Evolutionary conservation across 2,329 filamentous ascomycete genomes (phyloP).

Genomic region (Emergomyces pasteurianus): DNA sequence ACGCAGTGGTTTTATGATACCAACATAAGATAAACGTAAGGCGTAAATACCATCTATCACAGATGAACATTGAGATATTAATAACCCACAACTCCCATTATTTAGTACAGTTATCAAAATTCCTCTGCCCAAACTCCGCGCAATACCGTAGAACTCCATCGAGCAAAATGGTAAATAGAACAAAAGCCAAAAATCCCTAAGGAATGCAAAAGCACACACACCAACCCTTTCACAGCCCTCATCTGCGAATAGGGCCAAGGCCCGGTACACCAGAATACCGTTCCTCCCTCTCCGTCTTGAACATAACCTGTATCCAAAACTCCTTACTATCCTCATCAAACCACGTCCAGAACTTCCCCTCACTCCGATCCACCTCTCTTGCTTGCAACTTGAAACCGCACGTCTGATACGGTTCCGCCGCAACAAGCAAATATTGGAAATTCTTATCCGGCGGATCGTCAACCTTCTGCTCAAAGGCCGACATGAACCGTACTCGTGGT

Average conservation of each 20-base stretch:
- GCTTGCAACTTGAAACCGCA: conserved; percentile 94
- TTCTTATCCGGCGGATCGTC: conserved; percentile 85
- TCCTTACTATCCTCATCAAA: conserved; percentile 94
- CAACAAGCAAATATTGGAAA: conserved; percentile 89
- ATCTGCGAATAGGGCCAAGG: conserved; percentile 37
- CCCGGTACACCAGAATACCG: conserved; percentile 60
- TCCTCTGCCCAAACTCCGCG: neutral
- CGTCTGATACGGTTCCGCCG: conserved; percentile 95
- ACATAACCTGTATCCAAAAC: conserved; percentile 96
- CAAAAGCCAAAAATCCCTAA: neutral
- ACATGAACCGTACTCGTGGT: conserved; percentile 92
- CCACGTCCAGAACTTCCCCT: conserved; percentile 83
- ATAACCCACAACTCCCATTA: neutral
- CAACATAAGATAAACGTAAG: neutral
- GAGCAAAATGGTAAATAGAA: neutral
- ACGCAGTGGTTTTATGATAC: neutral
- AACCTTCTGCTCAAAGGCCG: conserved; percentile 87
- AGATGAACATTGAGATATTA: neutral
- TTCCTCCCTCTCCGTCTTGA: conserved; percentile 96
- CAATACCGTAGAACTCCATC: neutral
- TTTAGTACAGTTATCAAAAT: neutral
- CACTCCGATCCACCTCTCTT: conserved; percentile 77
- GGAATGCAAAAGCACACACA: neutral
- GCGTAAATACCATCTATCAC: neutral
- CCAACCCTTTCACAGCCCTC: neutral